Base-by-base conservation (phyloP, 352 stramenopile genomes). In the Phytophthora colocasiae region DNA sequence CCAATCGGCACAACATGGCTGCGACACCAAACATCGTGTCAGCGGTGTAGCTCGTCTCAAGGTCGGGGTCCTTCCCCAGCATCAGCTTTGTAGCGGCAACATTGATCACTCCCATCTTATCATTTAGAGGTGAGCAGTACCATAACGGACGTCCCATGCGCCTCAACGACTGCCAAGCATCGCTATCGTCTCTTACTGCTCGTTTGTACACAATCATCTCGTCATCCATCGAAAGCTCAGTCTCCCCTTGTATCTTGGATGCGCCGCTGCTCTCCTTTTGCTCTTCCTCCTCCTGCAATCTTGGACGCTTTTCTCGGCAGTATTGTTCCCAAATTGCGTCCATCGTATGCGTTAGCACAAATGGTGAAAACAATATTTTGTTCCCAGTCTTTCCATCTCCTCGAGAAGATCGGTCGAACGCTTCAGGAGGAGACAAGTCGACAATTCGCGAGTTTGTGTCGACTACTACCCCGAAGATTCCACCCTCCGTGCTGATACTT, bases 341-440 rank as follows among this genome's bases (percentile, higher is more conserved):
- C 59, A 67, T 67, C 9, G 59, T 67, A 26, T 61, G 43, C 2
- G 50, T 46, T 17, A 67, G 26, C n/a, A 67, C 50, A 45, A 67
- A 56, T n/a, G 50, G 50, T 7, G 58, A 49, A 10, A 66, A 66
- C 6, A 24, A 54, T 10, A 7, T 14, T 6, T 6, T 44, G 6
- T 12, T 12, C 11, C 50, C 19, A 56, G 50, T 31, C 4, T 31
- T 19, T 19, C 19, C 27, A 6, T 31, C 27, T 7, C 27, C 27
- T 31, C 27, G 7, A 45, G 26, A 19, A 19, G 50, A 40, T 4
- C 34, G 26, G 34, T 67, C 49, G 7, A 12, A 29, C n/a, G 27
- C 24, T 10, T 38, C 6, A 2, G 31, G 48, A 12, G 49, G 31
- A 14, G 41, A 43, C 38, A 47, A 14, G 10, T 66, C 47, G 29